Evolutionary conservation across 2,329 filamentous ascomycete genomes (phyloP), one percentile per base, ranked within the genome.

Genomic region (Fusarium hainanense): DNA sequence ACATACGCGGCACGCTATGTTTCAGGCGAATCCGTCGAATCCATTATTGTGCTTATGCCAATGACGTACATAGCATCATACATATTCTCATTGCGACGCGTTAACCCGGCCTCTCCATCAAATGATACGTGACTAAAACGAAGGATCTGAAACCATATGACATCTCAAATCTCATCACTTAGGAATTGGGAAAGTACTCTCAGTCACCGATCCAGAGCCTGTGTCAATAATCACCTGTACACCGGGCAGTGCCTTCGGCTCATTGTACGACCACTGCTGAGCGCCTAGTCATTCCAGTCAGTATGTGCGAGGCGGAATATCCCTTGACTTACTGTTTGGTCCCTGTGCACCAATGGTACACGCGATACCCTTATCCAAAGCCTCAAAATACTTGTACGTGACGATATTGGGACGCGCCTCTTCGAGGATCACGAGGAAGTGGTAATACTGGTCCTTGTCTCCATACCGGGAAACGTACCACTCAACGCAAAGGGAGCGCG

Each of bases 381-480:
- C 54, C 34, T 58, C 54, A 7, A 52, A 52, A 4, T 52, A 58
- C 21, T 58, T 58, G 37, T 58, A 58, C 2, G 54, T 58, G 10
- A 58, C 54, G 7, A 58, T 23, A 18, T 58, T 58, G 12, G 54
- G 54, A 18, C 54, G 34, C 4, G 54, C 46, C 20, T 58, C 54
- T 10, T 58, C 47, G 6, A 58, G 21, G 14, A 52, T 10, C 4
- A 58, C 47, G 7, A 58, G 37, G 18, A 58, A 58, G 18, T 52
- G 54, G 21, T 58, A 58, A 14, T 58, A 58, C 37, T 58, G 54
- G 16, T 51, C 20, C 8, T 41, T 58, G 27, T 58, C 54, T 21
- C 47, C 46, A 6, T 52, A 58, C 2, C 54, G 47, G 34, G 54
- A 58, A 27, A 58, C 54, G 20, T 52, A 58, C 54, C 54, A 58